These are phyloP conservation scores for Trypanosoma vivax DNA, from an alignment of 208 protist genomes.

Conservation along the genomic window DNA sequence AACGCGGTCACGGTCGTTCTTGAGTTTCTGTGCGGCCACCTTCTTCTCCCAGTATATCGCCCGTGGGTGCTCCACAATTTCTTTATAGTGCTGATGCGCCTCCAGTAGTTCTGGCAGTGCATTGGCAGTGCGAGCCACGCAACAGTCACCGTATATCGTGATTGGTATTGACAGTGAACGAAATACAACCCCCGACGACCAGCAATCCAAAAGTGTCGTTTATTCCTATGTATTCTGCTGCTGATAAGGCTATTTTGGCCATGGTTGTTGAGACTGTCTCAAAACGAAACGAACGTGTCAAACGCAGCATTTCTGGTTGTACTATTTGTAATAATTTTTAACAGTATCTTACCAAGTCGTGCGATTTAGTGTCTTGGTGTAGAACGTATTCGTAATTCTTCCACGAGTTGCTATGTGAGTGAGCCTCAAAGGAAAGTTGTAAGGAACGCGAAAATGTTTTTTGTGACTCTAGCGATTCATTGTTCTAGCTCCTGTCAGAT, in stretches of 20 bases:
- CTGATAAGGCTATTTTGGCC: constrained; percentile 45
- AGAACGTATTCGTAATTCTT: not conserved
- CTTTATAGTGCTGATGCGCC: constrained; percentile 47
- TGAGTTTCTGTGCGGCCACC: constrained; percentile 72
- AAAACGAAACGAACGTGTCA: constrained; percentile 27
- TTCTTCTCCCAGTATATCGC: constrained; percentile 81
- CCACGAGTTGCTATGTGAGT: too few relatives aligned
- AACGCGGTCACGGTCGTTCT: constrained; percentile 76
- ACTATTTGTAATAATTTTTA: not conserved
- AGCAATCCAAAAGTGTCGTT: constrained; percentile 46
- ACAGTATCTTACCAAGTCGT: too few relatives aligned
- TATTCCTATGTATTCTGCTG: constrained; percentile 25
- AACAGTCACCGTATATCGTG: constrained; percentile 78
- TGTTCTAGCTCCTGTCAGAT: too few relatives aligned
- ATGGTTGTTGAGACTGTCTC: constrained; percentile 53
- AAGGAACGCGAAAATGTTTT: too few relatives aligned
- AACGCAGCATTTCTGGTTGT: constrained; percentile 21
- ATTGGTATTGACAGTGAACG: constrained; percentile 40
- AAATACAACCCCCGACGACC: constrained; percentile 42
- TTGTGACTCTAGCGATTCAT: too few relatives aligned
- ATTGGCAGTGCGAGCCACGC: constrained; percentile 43
- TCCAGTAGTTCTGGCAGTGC: constrained; percentile 72
- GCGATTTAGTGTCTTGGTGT: too few relatives aligned
- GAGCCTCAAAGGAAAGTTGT: too few relatives aligned
- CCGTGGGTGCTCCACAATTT: constrained; percentile 60